Evolutionary conservation across 352 stramenopile genomes (phyloP).

Genomic region (Phytophthora fragariaefolia): DNA sequence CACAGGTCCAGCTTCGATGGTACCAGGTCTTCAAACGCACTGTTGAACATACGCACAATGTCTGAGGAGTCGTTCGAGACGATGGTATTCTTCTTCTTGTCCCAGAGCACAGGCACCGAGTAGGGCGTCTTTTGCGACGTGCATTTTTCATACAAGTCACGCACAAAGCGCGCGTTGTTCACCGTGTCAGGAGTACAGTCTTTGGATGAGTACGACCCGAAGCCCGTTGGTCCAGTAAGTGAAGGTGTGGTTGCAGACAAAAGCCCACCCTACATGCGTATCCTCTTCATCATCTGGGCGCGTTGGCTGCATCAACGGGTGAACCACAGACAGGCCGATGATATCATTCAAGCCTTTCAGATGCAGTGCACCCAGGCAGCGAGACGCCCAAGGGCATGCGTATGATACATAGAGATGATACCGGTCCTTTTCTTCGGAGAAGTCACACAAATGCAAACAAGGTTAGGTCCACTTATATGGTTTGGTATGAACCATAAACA

Average conservation of each 20-base stretch:
- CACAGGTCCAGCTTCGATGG: slow-evolving; percentile 87
- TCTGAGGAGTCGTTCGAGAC: slow-evolving; percentile 96
- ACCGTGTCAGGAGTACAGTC: slow-evolving; percentile 59
- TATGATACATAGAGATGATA: slow-evolving; percentile 93
- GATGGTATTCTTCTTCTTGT: slow-evolving; percentile 94
- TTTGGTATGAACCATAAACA: not conserved
- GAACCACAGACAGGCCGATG: slow-evolving; percentile 84
- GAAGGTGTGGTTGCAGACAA: slow-evolving; percentile 55
- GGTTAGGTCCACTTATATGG: not conserved
- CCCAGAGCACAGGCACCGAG: slow-evolving; percentile 94
- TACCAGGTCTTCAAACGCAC: slow-evolving; percentile 85
- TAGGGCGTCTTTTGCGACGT: slow-evolving; percentile 78
- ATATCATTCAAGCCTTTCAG: slow-evolving; percentile 92
- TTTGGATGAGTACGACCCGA: slow-evolving; percentile 42
- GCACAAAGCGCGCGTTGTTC: slow-evolving; percentile 68
- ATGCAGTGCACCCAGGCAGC: slow-evolving; percentile 67
- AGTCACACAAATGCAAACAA: not conserved
- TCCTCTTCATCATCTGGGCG: slow-evolving; percentile 66
- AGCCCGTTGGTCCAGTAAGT: slow-evolving; percentile 38
- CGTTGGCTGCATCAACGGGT: slow-evolving; percentile 70
- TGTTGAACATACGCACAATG: slow-evolving; percentile 96
- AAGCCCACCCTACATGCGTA: slow-evolving; percentile 87
- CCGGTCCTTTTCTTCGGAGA: slow-evolving; percentile 33
- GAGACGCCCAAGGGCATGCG: slow-evolving; percentile 85
- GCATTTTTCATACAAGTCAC: slow-evolving; percentile 88